Conservation (phyloP, 768 basidiomycete species). For the Hypsizygus marmoreus region DNA sequence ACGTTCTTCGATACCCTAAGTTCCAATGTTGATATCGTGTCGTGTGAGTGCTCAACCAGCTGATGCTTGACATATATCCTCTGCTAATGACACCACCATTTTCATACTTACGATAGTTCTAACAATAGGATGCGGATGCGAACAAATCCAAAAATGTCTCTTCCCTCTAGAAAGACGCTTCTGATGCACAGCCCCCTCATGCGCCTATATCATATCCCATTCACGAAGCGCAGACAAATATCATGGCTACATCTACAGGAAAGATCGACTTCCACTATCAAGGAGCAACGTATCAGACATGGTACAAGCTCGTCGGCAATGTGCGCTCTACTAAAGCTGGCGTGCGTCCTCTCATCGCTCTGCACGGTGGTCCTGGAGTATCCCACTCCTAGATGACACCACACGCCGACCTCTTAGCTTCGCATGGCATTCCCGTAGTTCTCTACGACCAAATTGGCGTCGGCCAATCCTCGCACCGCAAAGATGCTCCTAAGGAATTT, state of each 20-base stretch:
- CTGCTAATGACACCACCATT: no score
- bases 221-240: no score
- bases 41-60: no score
- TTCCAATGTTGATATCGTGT: no score
- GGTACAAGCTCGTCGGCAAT: slow-evolving; percentile 14
- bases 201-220: no score
- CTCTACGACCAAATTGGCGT: slow-evolving; percentile 60
- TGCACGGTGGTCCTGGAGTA: slow-evolving; percentile 52
- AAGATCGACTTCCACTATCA: slow-evolving; percentile 8
- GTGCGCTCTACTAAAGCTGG: not conserved
- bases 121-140: no score
- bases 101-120: no score
- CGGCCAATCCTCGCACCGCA: slow-evolving; percentile 52
- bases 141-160: no score
- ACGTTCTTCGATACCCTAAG: no score
- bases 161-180: no score
- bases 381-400: slow-evolving; percentile 45
- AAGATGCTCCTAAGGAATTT: slow-evolving; percentile 44
- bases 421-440: slow-evolving; percentile 43
- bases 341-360: slow-evolving; percentile 33
- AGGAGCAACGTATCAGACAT: slow-evolving; percentile 14
- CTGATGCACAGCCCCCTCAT: no score
- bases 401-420: slow-evolving; percentile 37
- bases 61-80: no score
- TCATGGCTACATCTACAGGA: not conserved